Evolutionary conservation across 768 basidiomycete species (phyloP).

Genomic region (Trametes maxima): DNA sequence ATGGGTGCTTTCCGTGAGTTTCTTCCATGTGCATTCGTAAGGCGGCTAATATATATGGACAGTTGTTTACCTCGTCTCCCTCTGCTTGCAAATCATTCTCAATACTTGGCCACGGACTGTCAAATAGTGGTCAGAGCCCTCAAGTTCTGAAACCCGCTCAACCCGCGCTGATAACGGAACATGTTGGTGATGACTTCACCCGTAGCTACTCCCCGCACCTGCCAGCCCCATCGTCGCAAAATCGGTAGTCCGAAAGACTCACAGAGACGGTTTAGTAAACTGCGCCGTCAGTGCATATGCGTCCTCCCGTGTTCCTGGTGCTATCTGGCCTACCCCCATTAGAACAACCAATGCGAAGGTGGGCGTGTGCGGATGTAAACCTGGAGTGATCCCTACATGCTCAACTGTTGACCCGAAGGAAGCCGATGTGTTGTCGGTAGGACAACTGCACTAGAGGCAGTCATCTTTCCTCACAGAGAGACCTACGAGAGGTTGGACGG

Average conservation of each 20-base stretch:
- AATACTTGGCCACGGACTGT: neutral
- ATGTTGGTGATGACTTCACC: neutral
- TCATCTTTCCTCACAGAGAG: too few relatives aligned
- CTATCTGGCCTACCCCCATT: neutral
- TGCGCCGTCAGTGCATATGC: neutral
- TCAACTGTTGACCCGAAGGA: neutral
- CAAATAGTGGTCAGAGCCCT: neutral
- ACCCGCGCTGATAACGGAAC: neutral
- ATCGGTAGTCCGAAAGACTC: neutral
- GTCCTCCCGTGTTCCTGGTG: neutral
- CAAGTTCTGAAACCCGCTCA: neutral
- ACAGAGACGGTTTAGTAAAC: neutral
- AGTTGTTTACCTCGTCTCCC: neutral
- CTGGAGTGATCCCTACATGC: neutral
- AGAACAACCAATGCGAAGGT: neutral
- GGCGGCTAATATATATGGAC: neutral
- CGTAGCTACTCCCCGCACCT: neutral
- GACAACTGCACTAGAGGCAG: neutral
- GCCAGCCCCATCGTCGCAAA: neutral
- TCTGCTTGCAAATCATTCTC: neutral
- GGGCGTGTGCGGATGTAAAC: neutral
- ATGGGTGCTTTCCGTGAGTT: neutral
- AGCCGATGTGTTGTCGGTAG: neutral
- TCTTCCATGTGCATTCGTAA: neutral
- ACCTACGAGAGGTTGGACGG: too few relatives aligned